These are phyloP conservation scores for Fusarium algeriense DNA, from an alignment of 2,329 filamentous ascomycete species.

Conservation along the genomic window DNA sequence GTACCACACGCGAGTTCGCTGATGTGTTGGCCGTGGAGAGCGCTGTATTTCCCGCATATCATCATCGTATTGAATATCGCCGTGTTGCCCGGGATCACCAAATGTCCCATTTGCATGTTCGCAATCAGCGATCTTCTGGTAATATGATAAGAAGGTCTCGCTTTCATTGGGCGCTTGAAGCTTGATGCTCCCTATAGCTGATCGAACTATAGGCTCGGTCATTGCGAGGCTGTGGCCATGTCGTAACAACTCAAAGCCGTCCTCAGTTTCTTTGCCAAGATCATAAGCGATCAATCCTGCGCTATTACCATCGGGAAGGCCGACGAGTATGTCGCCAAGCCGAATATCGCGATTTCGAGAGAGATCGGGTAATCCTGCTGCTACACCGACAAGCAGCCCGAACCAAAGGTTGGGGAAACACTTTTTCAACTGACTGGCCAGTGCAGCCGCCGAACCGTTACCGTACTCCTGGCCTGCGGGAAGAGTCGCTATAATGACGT, in stretches of 20 bases:
- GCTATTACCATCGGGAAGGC: constrained; percentile 40
- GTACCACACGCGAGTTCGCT: constrained; percentile 11
- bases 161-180: constrained; percentile 42
- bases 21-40: background rate
- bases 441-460: constrained; percentile 50
- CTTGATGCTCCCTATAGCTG: constrained; percentile 53
- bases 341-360: constrained; percentile 50
- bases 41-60: background rate
- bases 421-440: constrained; percentile 52
- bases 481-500: constrained; percentile 52
- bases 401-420: constrained; percentile 55
- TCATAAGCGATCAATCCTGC: constrained; percentile 51
- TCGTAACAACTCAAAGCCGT: constrained; percentile 46
- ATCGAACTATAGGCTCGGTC: constrained; percentile 50
- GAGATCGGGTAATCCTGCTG: constrained; percentile 51
- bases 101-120: constrained; percentile 46
- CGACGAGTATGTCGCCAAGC: constrained; percentile 55
- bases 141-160: constrained; percentile 39
- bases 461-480: constrained; percentile 52
- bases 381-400: constrained; percentile 54
- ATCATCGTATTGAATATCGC: constrained; percentile 41
- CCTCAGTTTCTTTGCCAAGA: constrained; percentile 51
- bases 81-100: constrained; percentile 49
- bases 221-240: constrained; percentile 43
- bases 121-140: constrained; percentile 42